These are phyloP conservation scores for Euphorbia peplus DNA, from an alignment of 345 rosid genomes.

Conservation along the genomic window DNA sequence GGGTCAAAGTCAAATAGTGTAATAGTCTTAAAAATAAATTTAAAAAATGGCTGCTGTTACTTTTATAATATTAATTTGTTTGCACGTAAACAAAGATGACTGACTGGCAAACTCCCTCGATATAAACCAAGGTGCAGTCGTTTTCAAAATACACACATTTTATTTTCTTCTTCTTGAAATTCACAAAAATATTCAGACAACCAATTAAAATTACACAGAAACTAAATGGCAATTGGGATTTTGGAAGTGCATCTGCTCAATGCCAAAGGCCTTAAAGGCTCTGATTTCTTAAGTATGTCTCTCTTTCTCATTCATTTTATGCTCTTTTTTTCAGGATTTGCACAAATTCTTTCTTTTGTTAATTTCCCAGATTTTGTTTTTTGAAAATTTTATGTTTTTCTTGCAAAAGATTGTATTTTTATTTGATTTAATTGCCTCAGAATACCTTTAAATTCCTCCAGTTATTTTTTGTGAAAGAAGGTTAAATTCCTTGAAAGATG, in stretches of 20 bases:
- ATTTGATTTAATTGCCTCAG: not conserved
- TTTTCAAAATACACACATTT: too few relatives aligned
- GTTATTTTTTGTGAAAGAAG: not conserved
- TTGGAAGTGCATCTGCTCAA: constrained; percentile 61
- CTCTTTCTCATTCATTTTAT: too few relatives aligned
- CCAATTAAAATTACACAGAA: not conserved
- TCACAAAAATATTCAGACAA: not conserved
- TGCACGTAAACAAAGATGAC: too few relatives aligned
- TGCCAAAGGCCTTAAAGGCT: constrained; percentile 62
- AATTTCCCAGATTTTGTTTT: not conserved
- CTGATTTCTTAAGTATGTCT: constrained; percentile 59
- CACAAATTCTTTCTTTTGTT: too few relatives aligned
- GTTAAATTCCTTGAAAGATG: not conserved
- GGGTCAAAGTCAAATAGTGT: too few relatives aligned
- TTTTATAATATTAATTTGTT: too few relatives aligned
- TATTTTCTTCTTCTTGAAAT: too few relatives aligned
- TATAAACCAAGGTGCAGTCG: not conserved
- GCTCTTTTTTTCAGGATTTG: not conserved
- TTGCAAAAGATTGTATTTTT: not conserved
- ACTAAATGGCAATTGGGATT: constrained; percentile 58
- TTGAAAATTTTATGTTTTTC: too few relatives aligned
- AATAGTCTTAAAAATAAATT: too few relatives aligned
- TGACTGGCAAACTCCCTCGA: not conserved
- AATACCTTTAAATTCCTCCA: not conserved
- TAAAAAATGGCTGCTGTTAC: too few relatives aligned